Percentiles rank a stretch among this genome's conserved stretches.
These are phyloP conservation scores for Cynanchum wilfordii DNA, from an alignment of 257 asterid genomes.

Conservation along the genomic window DNA sequence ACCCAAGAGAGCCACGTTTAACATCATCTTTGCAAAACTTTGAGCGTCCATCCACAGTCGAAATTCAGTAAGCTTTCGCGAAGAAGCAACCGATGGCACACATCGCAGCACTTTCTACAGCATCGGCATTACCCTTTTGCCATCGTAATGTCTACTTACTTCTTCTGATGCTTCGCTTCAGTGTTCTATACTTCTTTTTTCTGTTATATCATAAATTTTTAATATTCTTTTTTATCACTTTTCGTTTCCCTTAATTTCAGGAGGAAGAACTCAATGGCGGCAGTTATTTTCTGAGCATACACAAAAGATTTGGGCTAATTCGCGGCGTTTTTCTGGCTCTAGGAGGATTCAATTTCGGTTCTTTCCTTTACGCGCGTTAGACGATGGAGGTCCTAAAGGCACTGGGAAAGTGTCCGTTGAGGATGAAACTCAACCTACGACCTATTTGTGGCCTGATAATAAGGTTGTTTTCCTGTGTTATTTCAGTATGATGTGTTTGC, in stretches of 20 bases:
- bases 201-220: too few species aligned
- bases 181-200: not conserved
- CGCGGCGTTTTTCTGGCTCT: slow-evolving; percentile 1
- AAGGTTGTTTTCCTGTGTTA: slow-evolving; percentile 33
- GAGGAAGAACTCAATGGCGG: slow-evolving; percentile 1
- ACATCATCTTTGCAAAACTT: too few species aligned
- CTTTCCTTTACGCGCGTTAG: slow-evolving; percentile 23
- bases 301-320: not conserved
- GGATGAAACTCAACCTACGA: slow-evolving; percentile 31
- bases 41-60: not conserved
- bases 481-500: too few species aligned
- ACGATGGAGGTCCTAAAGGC: slow-evolving; percentile 15
- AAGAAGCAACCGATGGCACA: not conserved
- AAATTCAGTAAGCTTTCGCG: not conserved
- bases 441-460: slow-evolving; percentile 58
- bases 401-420: slow-evolving; percentile 26
- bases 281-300: not conserved
- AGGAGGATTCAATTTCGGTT: slow-evolving; percentile 11
- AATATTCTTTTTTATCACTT: not conserved
- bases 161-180: not conserved
- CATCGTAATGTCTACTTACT: not conserved
- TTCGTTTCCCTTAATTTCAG: not conserved
- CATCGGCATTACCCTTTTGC: not conserved
- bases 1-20: not conserved
- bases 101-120: not conserved